phyloP scores from a whole-genome alignment of 106 monocot genomes.

The Dioscorea alata region DNA sequence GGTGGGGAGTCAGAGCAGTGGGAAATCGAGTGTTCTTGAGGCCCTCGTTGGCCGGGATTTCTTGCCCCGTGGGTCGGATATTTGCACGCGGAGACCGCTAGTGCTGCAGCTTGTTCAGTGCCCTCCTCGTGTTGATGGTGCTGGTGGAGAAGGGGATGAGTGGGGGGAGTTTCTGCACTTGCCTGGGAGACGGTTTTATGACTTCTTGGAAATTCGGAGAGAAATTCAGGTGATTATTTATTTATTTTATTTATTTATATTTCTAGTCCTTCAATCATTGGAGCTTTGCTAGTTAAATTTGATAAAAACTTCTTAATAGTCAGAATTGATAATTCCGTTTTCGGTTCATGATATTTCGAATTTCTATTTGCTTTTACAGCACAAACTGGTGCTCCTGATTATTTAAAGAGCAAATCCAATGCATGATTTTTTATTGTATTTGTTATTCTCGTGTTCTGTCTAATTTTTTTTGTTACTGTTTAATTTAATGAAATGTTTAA shows the following conservation, averaged over 20 bases:
- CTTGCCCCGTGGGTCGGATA: conserved; percentile 74
- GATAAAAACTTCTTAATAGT: no score
- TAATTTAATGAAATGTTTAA: no score
- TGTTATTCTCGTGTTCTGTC: no score
- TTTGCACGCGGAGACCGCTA: conserved; percentile 80
- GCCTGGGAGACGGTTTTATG: conserved; percentile 47
- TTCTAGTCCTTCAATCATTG: not conserved
- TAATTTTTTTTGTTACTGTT: no score
- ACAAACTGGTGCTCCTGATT: no score
- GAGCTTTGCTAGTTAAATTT: no score
- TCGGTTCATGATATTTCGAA: no score
- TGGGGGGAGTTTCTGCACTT: conserved; percentile 87
- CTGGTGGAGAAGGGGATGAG: conserved; percentile 26
- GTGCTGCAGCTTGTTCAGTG: conserved; percentile 80
- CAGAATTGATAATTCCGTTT: no score
- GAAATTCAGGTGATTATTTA: conserved; percentile 56
- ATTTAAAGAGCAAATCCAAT: no score
- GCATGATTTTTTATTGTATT: no score
- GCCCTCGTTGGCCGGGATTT: conserved; percentile 91
- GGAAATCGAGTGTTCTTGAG: conserved; percentile 97
- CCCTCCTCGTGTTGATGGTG: conserved; percentile 1
- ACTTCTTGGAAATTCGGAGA: conserved; percentile 54
- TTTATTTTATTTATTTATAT: no score
- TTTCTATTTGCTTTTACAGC: no score
- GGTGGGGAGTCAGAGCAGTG: conserved; percentile 97